Evolutionary conservation across 2,329 filamentous ascomycete species (phyloP).

Genomic region (Triangularia setosa): DNA sequence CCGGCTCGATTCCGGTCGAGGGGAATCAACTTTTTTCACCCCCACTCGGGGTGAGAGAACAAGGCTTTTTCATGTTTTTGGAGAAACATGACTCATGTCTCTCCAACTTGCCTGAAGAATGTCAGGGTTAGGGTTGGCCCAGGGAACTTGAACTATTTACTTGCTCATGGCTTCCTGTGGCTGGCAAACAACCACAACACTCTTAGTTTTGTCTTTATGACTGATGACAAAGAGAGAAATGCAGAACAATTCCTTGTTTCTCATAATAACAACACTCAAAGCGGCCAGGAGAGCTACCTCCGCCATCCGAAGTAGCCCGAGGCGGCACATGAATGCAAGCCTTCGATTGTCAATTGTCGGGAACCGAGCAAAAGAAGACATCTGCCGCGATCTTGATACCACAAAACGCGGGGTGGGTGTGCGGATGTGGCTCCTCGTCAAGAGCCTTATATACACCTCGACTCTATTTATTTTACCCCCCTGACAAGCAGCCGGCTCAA

Average conservation of each 20-base stretch:
- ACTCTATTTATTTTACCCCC: neutral
- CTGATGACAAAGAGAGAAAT: neutral
- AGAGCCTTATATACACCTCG: neutral
- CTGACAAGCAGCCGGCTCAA: neutral
- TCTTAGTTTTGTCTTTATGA: neutral
- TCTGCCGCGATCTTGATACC: neutral
- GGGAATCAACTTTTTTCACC: neutral
- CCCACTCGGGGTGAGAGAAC: neutral
- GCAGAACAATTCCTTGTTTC: neutral
- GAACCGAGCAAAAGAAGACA: neutral
- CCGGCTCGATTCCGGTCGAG: constrained; percentile 11
- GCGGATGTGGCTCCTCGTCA: neutral
- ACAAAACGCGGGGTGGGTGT: neutral
- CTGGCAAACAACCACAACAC: too few relatives aligned
- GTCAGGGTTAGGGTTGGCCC: neutral
- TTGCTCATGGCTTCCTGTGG: too few relatives aligned
- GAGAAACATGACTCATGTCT: neutral
- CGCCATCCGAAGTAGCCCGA: neutral
- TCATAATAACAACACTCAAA: neutral
- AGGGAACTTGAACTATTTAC: neutral
- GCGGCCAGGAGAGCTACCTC: neutral
- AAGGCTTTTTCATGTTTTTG: neutral
- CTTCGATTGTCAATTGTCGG: neutral
- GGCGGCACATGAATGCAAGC: neutral
- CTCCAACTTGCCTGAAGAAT: neutral